phyloP scores from a whole-genome alignment of 352 stramenopile genomes.

The Pythium sukuiense region DNA sequence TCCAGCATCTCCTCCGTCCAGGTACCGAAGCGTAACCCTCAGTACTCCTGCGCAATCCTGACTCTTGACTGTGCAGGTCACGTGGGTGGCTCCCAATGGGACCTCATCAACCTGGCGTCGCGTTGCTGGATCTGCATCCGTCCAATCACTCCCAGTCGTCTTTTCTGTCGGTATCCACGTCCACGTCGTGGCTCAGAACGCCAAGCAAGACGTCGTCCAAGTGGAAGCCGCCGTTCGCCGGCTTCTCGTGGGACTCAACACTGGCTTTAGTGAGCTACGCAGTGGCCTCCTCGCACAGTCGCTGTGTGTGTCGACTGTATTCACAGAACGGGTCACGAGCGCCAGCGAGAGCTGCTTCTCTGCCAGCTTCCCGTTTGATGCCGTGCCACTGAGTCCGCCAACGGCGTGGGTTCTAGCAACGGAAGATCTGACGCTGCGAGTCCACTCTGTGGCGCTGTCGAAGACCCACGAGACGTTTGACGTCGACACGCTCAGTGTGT shows the following conservation, averaged over 20 bases:
- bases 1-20: slow-evolving; percentile 19
- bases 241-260: neutral
- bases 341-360: slow-evolving; percentile 14
- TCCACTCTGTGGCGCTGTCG: neutral
- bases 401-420: neutral
- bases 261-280: neutral
- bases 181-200: slow-evolving; percentile 4
- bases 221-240: neutral
- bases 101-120: slow-evolving; percentile 17
- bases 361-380: slow-evolving; percentile 7
- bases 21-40: neutral
- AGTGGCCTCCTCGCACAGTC: slow-evolving; percentile 12
- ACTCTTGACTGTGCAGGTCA: slow-evolving; percentile 4
- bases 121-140: slow-evolving; percentile 9
- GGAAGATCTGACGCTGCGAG: neutral
- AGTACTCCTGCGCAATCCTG: neutral
- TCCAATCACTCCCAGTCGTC: slow-evolving; percentile 6
- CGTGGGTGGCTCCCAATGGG: slow-evolving; percentile 1
- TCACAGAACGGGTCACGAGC: slow-evolving; percentile 2
- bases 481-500: neutral
- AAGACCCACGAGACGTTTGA: neutral
- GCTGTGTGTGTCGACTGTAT: slow-evolving; percentile 21
- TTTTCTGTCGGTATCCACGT: slow-evolving; percentile 19
- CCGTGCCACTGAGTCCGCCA: neutral
- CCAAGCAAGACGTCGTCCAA: neutral